Conservation (phyloP, 169 alveolate species). For the Prorocentrum cordatum region DNA sequence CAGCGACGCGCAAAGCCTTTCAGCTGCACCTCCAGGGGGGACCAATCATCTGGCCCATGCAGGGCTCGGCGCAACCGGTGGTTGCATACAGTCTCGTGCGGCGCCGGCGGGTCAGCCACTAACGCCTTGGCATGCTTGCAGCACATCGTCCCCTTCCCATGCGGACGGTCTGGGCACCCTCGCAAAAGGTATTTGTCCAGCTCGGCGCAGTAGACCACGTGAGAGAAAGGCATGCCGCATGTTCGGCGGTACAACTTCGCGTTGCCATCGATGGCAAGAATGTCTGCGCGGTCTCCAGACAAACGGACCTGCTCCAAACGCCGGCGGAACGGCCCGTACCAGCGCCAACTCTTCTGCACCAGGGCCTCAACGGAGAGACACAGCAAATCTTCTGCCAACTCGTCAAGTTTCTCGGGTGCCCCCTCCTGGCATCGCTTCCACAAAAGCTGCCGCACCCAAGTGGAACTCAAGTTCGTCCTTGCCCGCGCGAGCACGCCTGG, state of each 20-base stretch:
- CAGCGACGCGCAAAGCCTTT: background rate
- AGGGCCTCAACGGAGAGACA: background rate
- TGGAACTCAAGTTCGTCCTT: too few relatives aligned
- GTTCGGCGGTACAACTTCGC: background rate
- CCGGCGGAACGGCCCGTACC: conserved; percentile 5
- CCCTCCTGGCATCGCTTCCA: background rate
- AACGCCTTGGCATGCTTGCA: background rate
- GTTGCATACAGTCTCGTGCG: background rate
- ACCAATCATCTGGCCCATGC: background rate
- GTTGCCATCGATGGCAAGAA: background rate
- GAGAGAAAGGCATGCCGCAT: background rate
- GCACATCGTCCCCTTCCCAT: background rate
- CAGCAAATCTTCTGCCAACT: background rate
- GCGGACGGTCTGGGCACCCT: background rate
- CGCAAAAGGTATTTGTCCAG: background rate
- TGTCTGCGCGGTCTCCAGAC: background rate
- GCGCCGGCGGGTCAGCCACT: background rate
- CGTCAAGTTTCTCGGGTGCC: background rate
- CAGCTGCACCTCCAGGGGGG: background rate
- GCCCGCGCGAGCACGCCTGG: too few relatives aligned
- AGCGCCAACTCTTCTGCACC: background rate
- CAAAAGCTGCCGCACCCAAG: conserved; percentile 1
- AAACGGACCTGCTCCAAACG: background rate
- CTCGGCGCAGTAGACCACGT: background rate
- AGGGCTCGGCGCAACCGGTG: background rate